Base-by-base conservation (phyloP, 306 rosid species). In the Trifolium repens region DNA sequence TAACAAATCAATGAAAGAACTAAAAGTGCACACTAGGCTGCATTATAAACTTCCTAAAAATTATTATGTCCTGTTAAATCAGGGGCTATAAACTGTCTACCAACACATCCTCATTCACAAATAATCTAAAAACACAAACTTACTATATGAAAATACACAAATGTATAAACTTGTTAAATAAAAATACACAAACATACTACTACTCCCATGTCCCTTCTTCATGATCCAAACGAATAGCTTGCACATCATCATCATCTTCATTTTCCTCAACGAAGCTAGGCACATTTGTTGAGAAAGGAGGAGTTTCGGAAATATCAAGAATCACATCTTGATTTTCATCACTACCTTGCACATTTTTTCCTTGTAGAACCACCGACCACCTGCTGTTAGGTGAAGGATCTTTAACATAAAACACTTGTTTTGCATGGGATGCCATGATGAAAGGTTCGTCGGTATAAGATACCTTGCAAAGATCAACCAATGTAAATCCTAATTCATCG, bases 61-160 rank as follows among this genome's bases (percentile, higher is more conserved):
- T 26, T 2, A 42, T 53, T 40, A 0, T 75, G 73, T 26, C 30
- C 73, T 70, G 49, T 76, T 46, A 52, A 75, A 24, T 60, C 64
- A 35, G 64, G 63, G 13, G 32, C 43, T 43, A 32, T 63, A 37
- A 49, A 19, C 12, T 16, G 59, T 70, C 77, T 62, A 64, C 54
- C 69, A 70, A 53, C 17, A 42, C 67, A 75, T 68, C 59, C 52
- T 49, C 66, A 80, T 59, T 80, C 49, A 60, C 27, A 19, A 59
- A 79, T 39, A 57, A 47, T 7, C 39, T 40, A 57, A 73, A 65
- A 46, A 37, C 61, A 62, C 17, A 52, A 22, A 22, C 24, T 22
- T 22, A 22, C 24, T 22, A 22, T 22, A 22, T 22, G 24, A 22
- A 22, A 22, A 22, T 22, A 22, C 24, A 22, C 24, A 22, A 22